phyloP scores from a whole-genome alignment of 306 rosid species.

The Hylodesmum podocarpum region DNA sequence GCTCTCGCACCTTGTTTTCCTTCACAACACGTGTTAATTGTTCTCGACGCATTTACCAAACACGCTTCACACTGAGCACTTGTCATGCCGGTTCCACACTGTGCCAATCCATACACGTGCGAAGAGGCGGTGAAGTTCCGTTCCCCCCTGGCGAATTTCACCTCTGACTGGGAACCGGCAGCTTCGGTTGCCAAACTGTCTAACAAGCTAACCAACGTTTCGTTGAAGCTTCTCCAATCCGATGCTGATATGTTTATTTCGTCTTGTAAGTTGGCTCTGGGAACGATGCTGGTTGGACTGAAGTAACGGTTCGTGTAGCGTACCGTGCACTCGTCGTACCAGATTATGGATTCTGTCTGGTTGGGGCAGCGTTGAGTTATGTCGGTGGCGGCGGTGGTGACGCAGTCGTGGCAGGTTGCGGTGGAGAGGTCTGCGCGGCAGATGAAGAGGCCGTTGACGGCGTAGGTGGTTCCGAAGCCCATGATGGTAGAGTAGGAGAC shows the following conservation, averaged over 20 bases:
- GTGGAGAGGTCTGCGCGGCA: conserved; percentile 51
- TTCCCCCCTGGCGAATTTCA: conserved; percentile 25
- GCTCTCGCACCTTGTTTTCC: conserved; percentile 35
- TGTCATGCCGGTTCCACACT: conserved; percentile 21
- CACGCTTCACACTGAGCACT: conserved; percentile 17
- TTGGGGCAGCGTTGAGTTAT: conserved; percentile 27
- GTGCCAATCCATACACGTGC: conserved; percentile 33
- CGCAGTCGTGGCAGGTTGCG: conserved; percentile 33
- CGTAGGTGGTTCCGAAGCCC: not conserved
- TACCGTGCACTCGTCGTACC: conserved; percentile 46
- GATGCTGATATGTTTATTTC: not conserved
- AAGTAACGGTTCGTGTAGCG: conserved; percentile 39
- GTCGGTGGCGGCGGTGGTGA: conserved; percentile 22
- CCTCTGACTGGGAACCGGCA: conserved; percentile 5
- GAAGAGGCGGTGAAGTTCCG: not conserved
- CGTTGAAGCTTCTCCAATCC: conserved; percentile 15
- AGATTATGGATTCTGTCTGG: conserved; percentile 38
- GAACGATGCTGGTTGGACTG: not conserved
- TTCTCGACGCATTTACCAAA: conserved; percentile 25
- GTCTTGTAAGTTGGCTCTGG: not conserved
- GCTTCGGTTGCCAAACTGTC: not conserved
- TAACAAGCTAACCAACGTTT: conserved; percentile 21
- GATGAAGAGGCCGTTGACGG: conserved; percentile 40
- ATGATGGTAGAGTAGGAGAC: conserved; percentile 22
- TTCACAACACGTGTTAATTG: conserved; percentile 26